Conservation (phyloP, 2,329 filamentous ascomycete genomes). For the Monosporascus sp. region DNA sequence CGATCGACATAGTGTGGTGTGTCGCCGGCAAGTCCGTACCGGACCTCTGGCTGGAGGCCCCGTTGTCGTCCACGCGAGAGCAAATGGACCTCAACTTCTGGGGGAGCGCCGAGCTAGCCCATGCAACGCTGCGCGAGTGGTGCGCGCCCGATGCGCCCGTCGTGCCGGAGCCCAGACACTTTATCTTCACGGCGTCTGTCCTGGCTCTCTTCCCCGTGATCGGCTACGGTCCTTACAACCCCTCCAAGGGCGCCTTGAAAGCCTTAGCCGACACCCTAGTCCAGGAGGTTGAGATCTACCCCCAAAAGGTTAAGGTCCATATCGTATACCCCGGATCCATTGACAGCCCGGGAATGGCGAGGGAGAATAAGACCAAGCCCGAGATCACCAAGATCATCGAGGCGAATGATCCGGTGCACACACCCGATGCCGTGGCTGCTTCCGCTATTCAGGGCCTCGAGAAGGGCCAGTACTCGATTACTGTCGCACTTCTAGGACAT, state of each 20-base stretch:
- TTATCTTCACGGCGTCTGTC: constrained; percentile 82
- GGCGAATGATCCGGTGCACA: constrained; percentile 73
- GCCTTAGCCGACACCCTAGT: constrained; percentile 76
- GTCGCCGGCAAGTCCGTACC: constrained; percentile 72
- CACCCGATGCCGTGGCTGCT: constrained; percentile 69
- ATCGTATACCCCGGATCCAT: constrained; percentile 84
- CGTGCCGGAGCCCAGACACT: constrained; percentile 57
- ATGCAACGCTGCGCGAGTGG: constrained; percentile 73
- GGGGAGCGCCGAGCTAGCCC: constrained; percentile 79
- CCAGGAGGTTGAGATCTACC: constrained; percentile 83
- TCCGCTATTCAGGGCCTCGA: constrained; percentile 70
- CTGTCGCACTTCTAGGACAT: constrained; percentile 66
- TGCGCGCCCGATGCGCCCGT: constrained; percentile 44
- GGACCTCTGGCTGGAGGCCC: constrained; percentile 70
- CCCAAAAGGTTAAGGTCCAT: constrained; percentile 74
- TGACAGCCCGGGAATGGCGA: constrained; percentile 64
- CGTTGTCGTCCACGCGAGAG: constrained; percentile 58
- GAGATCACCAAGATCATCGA: constrained; percentile 74
- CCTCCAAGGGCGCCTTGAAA: constrained; percentile 79
- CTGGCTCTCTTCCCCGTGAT: constrained; percentile 69
- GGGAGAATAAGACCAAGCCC: constrained; percentile 76
- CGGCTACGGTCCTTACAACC: constrained; percentile 80
- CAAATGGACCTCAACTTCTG: constrained; percentile 96
- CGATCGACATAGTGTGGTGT: constrained; percentile 88
- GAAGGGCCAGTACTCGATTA: constrained; percentile 71